Evolutionary conservation across 1,139 yeast species (phyloP).

Genomic region (Lodderomyces theae): DNA sequence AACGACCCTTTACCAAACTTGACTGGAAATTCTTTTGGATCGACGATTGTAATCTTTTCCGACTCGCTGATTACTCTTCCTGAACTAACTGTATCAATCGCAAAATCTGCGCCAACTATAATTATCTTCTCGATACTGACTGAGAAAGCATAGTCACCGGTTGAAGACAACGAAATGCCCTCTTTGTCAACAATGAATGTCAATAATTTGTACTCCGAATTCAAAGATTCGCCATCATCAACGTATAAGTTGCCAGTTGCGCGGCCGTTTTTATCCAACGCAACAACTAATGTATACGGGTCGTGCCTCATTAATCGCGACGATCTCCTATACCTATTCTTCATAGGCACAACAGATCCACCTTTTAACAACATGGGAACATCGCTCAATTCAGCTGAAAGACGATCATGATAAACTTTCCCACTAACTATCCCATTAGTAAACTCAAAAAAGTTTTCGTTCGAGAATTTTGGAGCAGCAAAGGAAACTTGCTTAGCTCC

Average conservation of each 20-base stretch:
- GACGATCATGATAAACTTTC: conserved; percentile 8
- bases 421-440: conserved; percentile 30
- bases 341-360: conserved; percentile 68
- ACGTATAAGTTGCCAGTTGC: conserved; percentile 62
- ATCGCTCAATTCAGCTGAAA: conserved; percentile 50
- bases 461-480: conserved; percentile 65
- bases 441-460: conserved; percentile 59
- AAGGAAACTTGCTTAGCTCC: conserved; percentile 45
- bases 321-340: conserved; percentile 78
- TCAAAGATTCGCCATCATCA: conserved; percentile 81
- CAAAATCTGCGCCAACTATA: conserved; percentile 18
- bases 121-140: conserved; percentile 59
- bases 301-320: conserved; percentile 72
- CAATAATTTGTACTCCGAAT: conserved; percentile 14
- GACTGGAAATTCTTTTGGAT: not conserved
- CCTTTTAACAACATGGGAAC: conserved; percentile 77
- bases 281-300: conserved; percentile 77
- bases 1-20: not conserved
- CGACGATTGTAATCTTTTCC: not conserved
- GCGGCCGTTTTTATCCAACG: conserved; percentile 46
- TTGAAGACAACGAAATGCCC: not conserved
- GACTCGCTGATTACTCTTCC: not conserved
- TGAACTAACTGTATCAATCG: conserved; percentile 16
- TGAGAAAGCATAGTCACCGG: conserved; percentile 4
- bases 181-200: conserved; percentile 25